Percentiles rank a stretch among this genome's conserved stretches.
Evolutionary conservation across 148 eudicot species (phyloP).

Genomic region (Chenopodium formosanum): DNA sequence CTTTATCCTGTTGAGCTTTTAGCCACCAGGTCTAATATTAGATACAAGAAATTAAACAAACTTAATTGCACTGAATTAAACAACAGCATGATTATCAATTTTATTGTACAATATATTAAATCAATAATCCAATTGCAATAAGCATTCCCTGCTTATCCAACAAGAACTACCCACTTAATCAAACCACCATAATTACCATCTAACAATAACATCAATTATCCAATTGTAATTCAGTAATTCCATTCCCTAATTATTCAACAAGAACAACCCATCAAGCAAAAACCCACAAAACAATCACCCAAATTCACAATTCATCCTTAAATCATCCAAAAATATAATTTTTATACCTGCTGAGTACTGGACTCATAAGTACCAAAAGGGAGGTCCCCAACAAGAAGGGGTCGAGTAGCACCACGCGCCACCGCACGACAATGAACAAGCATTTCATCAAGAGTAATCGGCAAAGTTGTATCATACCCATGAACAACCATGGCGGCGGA

Average conservation of each 20-base stretch:
- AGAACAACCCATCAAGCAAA: slow-evolving; percentile 10
- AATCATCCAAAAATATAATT: not conserved
- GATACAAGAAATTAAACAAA: too few species aligned
- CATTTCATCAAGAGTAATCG: slow-evolving; percentile 83
- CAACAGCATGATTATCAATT: not conserved
- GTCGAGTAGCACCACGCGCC: slow-evolving; percentile 77
- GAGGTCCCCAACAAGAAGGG: slow-evolving; percentile 88
- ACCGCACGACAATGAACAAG: slow-evolving; percentile 90
- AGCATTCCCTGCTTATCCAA: not conserved
- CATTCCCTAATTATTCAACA: not conserved
- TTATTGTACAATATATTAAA: too few species aligned
- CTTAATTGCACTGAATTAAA: not conserved
- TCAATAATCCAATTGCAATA: not conserved
- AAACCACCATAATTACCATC: too few species aligned
- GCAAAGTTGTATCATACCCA: slow-evolving; percentile 87
- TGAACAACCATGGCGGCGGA: slow-evolving; percentile 98
- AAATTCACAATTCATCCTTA: not conserved
- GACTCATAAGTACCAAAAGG: slow-evolving; percentile 91
- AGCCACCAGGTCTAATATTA: not conserved
- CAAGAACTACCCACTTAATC: not conserved
- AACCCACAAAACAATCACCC: not conserved
- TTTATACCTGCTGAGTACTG: slow-evolving; percentile 57
- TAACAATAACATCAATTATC: not conserved
- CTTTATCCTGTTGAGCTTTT: not conserved
- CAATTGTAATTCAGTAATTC: not conserved